Evolutionary conservation across 2,329 filamentous ascomycete genomes (phyloP).

Genomic region (Fusarium sp.): DNA sequence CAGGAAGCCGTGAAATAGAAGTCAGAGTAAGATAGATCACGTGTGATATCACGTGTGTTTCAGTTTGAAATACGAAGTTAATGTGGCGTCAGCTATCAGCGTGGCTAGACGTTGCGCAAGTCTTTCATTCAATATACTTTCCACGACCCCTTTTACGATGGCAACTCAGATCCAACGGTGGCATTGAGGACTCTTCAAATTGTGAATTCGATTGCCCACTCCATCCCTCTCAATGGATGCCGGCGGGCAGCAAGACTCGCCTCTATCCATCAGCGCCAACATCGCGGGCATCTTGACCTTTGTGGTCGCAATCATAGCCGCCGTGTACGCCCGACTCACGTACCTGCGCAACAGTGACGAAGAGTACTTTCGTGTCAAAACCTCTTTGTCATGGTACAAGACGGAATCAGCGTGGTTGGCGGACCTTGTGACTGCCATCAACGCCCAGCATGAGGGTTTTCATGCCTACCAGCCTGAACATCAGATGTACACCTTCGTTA

Average conservation of each 20-base stretch:
- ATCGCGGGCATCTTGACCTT: conserved; percentile 62
- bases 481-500: conserved; percentile 61
- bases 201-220: neutral
- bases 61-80: neutral
- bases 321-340: conserved; percentile 57
- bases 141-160: neutral
- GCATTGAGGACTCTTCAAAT: neutral
- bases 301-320: conserved; percentile 58
- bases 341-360: conserved; percentile 60
- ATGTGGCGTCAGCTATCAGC: neutral
- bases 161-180: neutral
- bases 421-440: conserved; percentile 53
- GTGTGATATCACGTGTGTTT: conserved; percentile 12
- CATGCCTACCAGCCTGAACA: conserved; percentile 51
- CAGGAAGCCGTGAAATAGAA: neutral
- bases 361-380: conserved; percentile 62
- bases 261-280: conserved; percentile 58
- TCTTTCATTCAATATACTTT: neutral
- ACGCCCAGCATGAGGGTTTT: conserved; percentile 41
- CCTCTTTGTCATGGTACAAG: conserved; percentile 62
- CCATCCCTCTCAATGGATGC: conserved; percentile 41
- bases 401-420: conserved; percentile 61
- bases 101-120: neutral
- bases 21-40: neutral
- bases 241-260: conserved; percentile 53